Evolutionary conservation across 257 asterid genomes (phyloP).

Genomic region (Voacanga thouarsii): DNA sequence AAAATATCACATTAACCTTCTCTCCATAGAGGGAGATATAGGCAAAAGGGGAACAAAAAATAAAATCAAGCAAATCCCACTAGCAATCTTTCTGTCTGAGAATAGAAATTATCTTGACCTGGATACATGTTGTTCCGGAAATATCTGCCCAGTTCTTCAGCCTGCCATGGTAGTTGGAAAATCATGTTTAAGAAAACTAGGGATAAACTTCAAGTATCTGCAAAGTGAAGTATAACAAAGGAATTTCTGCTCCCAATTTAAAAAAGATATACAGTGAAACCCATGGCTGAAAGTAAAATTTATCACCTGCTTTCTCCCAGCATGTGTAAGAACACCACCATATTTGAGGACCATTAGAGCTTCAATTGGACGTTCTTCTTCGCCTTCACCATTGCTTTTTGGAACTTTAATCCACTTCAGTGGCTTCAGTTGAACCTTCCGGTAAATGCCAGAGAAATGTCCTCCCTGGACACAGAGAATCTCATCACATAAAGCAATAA

Average conservation of each 20-base stretch:
- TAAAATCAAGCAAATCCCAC: not conserved
- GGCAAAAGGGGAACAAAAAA: not conserved
- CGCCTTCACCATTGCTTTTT: constrained; percentile 78
- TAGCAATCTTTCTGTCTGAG: not conserved
- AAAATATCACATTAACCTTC: not conserved
- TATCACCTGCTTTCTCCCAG: constrained; percentile 91
- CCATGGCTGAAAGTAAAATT: not conserved
- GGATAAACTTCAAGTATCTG: not conserved
- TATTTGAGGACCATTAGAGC: constrained; percentile 98
- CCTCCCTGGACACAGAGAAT: constrained; percentile 66
- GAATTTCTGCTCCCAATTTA: not conserved
- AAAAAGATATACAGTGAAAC: no score
- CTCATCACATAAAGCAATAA: constrained; percentile 11
- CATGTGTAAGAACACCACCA: constrained; percentile 99
- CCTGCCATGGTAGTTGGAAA: constrained; percentile 50
- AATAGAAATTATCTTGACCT: constrained; percentile 42
- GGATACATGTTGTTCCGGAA: constrained; percentile 95
- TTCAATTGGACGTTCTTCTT: constrained; percentile 87
- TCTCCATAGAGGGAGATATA: not conserved
- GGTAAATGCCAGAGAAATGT: constrained; percentile 94
- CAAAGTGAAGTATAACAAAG: not conserved
- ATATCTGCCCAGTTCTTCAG: constrained; percentile 96
- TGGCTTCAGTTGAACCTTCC: constrained; percentile 97
- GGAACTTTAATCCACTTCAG: constrained; percentile 80
- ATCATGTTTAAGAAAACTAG: constrained; percentile 12